A percentile compares a stretch with the other conserved stretches of the same genome.
phyloP scores from a whole-genome alignment of 192 early-diverging fungal genomes.

The Phlyctochytrium bullatum region DNA sequence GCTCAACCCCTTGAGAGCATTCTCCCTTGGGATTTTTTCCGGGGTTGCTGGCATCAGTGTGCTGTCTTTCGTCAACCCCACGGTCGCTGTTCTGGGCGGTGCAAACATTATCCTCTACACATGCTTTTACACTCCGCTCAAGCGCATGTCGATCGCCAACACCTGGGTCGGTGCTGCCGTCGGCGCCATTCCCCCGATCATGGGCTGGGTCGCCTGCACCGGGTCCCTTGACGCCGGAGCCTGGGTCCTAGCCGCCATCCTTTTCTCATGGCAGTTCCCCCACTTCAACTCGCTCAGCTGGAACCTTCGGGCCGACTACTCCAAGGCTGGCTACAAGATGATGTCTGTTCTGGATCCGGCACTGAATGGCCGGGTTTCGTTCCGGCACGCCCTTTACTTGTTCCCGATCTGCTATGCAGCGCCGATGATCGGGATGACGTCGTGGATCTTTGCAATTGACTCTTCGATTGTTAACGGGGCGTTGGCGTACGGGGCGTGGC shows the following conservation, averaged over 20 bases:
- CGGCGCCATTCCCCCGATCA: slow-evolving; percentile 96
- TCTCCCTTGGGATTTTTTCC: slow-evolving; percentile 65
- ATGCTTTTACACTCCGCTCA: slow-evolving; percentile 87
- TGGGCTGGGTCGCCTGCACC: slow-evolving; percentile 94
- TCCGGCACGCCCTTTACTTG: slow-evolving; percentile 75
- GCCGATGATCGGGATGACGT: slow-evolving; percentile 73
- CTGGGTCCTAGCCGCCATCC: slow-evolving; percentile 72
- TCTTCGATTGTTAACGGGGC: slow-evolving; percentile 75
- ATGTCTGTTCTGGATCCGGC: slow-evolving; percentile 83
- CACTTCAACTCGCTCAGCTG: slow-evolving; percentile 94
- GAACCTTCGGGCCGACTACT: slow-evolving; percentile 91
- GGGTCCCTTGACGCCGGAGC: slow-evolving; percentile 71
- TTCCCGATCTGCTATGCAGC: slow-evolving; percentile 64
- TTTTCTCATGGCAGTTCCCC: slow-evolving; percentile 99
- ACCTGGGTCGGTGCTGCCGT: slow-evolving; percentile 95
- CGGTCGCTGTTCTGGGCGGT: slow-evolving; percentile 69
- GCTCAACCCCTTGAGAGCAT: slow-evolving; percentile 69
- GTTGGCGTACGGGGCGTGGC: slow-evolving; percentile 66
- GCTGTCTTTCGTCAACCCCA: slow-evolving; percentile 82
- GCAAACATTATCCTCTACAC: slow-evolving; percentile 91
- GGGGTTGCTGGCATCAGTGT: slow-evolving; percentile 66
- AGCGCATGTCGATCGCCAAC: slow-evolving; percentile 89
- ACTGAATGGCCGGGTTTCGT: slow-evolving; percentile 82
- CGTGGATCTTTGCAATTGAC: slow-evolving; percentile 70
- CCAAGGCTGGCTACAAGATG: slow-evolving; percentile 97